Evolutionary conservation across 495 filamentous ascomycete genomes (phyloP).

Genomic region (Daldinia vernicosa): DNA sequence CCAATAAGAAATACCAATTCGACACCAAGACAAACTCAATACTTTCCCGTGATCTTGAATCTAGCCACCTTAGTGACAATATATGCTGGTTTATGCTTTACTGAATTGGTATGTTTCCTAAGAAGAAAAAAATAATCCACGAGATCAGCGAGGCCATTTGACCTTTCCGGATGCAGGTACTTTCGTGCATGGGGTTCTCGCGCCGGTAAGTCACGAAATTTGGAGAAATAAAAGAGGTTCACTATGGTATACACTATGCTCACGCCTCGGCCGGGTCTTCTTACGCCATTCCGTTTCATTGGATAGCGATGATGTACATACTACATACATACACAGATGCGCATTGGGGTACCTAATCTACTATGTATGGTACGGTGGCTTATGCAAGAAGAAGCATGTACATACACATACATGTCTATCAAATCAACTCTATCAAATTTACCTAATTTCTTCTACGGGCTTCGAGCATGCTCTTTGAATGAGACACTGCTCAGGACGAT

Average conservation of each 20-base stretch:
- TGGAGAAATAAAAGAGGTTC: conserved; percentile 21
- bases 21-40: background rate
- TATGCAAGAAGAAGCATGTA: conserved; percentile 14
- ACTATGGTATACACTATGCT: conserved; percentile 20
- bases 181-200: conserved; percentile 33
- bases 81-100: background rate
- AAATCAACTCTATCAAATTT: conserved; percentile 28
- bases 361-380: conserved; percentile 5
- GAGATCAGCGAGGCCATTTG: conserved; percentile 36
- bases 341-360: conserved; percentile 21
- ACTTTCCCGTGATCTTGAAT: conserved; percentile 11
- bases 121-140: conserved; percentile 20
- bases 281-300: conserved; percentile 24
- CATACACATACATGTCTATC: conserved; percentile 6
- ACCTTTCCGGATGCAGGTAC: conserved; percentile 39
- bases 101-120: conserved; percentile 18
- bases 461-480: conserved; percentile 25
- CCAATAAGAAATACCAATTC: background rate
- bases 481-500: conserved; percentile 19
- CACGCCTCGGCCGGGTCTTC: conserved; percentile 23
- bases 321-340: conserved; percentile 18
- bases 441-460: conserved; percentile 32
- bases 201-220: conserved; percentile 27
- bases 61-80: background rate
- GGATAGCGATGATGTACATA: conserved; percentile 9